phyloP scores from a whole-genome alignment of 768 basidiomycete species.

The Pholiota molesta region DNA sequence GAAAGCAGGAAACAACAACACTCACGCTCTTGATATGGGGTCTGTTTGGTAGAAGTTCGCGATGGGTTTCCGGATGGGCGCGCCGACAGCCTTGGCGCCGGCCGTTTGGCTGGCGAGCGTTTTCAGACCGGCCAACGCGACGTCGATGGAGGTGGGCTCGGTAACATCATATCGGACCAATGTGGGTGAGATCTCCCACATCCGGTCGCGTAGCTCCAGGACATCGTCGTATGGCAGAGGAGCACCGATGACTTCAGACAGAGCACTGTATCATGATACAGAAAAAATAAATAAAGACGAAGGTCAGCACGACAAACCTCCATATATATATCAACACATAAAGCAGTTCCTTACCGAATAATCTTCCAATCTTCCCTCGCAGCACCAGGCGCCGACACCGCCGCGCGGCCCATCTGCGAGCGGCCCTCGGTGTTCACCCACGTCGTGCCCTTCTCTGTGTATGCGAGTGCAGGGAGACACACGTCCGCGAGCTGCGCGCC shows the following conservation, averaged over 20 bases:
- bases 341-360: constrained; percentile 59
- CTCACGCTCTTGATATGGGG: constrained; percentile 90
- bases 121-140: constrained; percentile 72
- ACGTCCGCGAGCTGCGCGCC: constrained; percentile 98
- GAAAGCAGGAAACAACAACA: constrained; percentile 41
- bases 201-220: constrained; percentile 79
- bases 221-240: constrained; percentile 92
- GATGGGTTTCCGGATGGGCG: constrained; percentile 78
- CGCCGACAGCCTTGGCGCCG: constrained; percentile 57
- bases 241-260: constrained; percentile 83
- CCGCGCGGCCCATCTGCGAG: constrained; percentile 86
- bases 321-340: background rate
- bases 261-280: constrained; percentile 53
- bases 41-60: constrained; percentile 96
- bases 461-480: constrained; percentile 88
- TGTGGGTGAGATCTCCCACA: constrained; percentile 96
- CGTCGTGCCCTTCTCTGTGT: constrained; percentile 86
- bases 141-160: constrained; percentile 75
- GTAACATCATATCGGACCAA: constrained; percentile 83
- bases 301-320: background rate
- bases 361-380: constrained; percentile 98
- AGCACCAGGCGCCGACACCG: constrained; percentile 94
- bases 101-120: constrained; percentile 53
- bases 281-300: background rate
- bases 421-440: constrained; percentile 99